Conservation (phyloP, 176 grass and related monocot genomes). For the Aegilops umbellulata region DNA sequence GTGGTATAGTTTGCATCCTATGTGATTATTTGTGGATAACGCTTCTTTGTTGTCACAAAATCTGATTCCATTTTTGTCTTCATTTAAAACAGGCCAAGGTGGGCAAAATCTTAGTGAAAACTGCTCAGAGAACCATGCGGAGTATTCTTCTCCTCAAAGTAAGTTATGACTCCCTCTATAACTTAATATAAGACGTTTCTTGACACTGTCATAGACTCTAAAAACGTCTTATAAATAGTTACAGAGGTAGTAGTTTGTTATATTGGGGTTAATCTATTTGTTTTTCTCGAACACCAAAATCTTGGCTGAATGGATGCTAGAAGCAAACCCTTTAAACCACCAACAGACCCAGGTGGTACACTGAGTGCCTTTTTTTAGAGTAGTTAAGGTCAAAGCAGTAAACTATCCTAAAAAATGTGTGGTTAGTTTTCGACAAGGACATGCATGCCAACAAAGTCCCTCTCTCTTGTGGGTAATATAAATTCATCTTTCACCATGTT, state of each 20-base stretch:
- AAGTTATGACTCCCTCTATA: slow-evolving; percentile 13
- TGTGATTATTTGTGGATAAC: slow-evolving; percentile 22
- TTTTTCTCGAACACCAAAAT: not conserved
- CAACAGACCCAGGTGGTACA: not conserved
- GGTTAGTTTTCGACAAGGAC: not conserved
- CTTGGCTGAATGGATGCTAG: not conserved
- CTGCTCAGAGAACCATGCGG: slow-evolving; percentile 6
- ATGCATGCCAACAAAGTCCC: not conserved
- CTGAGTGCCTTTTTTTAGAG: not conserved
- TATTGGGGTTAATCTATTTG: not conserved
- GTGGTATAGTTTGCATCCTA: slow-evolving; percentile 49
- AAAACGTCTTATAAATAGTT: too few relatives aligned
- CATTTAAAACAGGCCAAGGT: slow-evolving; percentile 25
- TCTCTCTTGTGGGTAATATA: not conserved
- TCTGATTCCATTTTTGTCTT: slow-evolving; percentile 31
- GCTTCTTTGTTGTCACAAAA: slow-evolving; percentile 32
- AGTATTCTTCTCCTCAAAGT: slow-evolving; percentile 44
- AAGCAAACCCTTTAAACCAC: slow-evolving; percentile 4
- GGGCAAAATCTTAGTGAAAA: slow-evolving; percentile 37
- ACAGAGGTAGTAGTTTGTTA: not conserved
- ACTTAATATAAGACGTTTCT: too few relatives aligned
- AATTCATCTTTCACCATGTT: not conserved
- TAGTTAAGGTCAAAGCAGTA: not conserved
- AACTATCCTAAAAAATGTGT: not conserved
- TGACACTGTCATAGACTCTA: too few relatives aligned